Base-by-base conservation (phyloP, 2,329 filamentous ascomycete genomes). In the Blumeria graminis region DNA sequence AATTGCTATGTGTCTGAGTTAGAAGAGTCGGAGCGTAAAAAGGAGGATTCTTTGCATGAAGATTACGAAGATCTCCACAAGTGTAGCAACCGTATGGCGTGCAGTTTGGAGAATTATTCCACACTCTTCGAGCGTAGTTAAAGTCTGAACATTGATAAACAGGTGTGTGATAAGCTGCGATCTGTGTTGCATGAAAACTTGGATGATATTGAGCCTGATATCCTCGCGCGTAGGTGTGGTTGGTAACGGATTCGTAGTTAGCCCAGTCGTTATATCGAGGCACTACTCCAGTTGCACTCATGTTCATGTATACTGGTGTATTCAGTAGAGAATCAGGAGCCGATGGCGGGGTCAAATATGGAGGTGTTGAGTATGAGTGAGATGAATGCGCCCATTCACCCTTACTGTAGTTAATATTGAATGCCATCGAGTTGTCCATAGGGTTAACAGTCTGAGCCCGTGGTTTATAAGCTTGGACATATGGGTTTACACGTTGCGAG, bases 261-360 rank as follows among this genome's bases (percentile, higher is more conserved):
- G 54, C 33, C 54, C 54, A 56, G 13, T 48, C 43, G 11, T 41
- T 43, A 36, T 74, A 69, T 71, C 72, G 73, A 61, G 75, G 71
- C 62, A 69, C 75, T 68, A 68, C 65, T 58, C 69, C 69, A 55
- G 69, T 67, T 45, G 69, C 65, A 57, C 70, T 72, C 22, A 28
- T 28, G 22, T 28, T 28, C 64, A 72, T 70, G 61, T 74, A 75
- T 59, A 76, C 74, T 16, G 75, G 75, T 43, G 74, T 76, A 54
- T 71, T 72, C 22, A 74, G 71, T 43, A 72, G 74, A 38, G 74
- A 76, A 58, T 74, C 72, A 14, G 73, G 72, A 50, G 72, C 73
- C 33, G 74, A 76, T n/a, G 72, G 70, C 58, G 75, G 75, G 51
- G 74, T 76, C 58, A 71, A 66, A 58, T 73, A 63, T 62, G 62